phyloP scores from a whole-genome alignment of 306 rosid genomes.

The Prunus mira region DNA sequence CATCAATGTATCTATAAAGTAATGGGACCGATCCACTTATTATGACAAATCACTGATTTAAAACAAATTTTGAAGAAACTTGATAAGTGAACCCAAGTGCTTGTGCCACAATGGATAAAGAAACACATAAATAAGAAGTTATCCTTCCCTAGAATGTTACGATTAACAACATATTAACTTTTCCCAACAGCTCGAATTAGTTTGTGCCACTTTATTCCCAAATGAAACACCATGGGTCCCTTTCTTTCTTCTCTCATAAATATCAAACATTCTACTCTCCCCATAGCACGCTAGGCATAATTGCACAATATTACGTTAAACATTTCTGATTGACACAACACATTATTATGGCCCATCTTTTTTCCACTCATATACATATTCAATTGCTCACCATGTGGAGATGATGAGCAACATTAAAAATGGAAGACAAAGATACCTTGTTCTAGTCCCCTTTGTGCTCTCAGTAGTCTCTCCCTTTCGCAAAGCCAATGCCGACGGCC shows the following conservation, averaged over 20 bases:
- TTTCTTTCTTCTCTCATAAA: background rate
- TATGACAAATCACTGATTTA: background rate
- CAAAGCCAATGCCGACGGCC: constrained; percentile 59
- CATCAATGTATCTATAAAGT: background rate
- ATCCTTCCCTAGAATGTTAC: background rate
- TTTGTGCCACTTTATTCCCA: background rate
- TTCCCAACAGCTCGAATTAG: background rate
- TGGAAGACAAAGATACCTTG: constrained; percentile 42
- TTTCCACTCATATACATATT: background rate
- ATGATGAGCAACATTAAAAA: background rate
- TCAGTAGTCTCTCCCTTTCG: constrained; percentile 58
- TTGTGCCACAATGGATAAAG: background rate
- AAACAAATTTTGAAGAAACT: background rate
- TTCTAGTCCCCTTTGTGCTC: constrained; percentile 54
- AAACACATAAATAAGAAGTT: background rate
- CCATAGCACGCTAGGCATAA: background rate
- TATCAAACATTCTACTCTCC: background rate
- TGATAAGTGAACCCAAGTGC: background rate
- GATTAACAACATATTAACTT: background rate
- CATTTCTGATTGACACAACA: background rate
- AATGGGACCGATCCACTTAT: background rate
- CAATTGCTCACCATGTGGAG: background rate
- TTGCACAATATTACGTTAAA: background rate
- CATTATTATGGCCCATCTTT: background rate
- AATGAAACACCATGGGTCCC: background rate